Evolutionary conservation across 768 basidiomycete species (phyloP), one percentile per base, ranked within the genome.

Genomic region (Phaeotremella skinneri): DNA sequence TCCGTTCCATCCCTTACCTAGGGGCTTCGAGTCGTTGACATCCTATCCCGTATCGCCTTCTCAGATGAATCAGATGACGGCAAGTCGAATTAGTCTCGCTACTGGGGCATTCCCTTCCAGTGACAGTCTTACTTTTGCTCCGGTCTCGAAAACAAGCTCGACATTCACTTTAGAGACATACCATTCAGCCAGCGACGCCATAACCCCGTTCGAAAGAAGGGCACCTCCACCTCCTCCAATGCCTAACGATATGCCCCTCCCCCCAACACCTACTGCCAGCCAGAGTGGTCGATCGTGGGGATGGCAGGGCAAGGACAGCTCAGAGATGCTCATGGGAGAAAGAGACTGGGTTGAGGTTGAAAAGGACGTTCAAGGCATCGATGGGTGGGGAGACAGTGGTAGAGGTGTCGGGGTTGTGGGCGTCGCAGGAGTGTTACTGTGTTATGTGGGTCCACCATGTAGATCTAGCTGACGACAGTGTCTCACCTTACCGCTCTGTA

Each of bases 201-300:
- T 27, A 31, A 31, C 51, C 23, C 34, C 41, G n/a, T 26, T 1
- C 14, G 43, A 56, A 0, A 51, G 58, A 14, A 31, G 72, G 59
- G 62, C 72, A 9, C 67, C 72, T 5, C 72, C 69, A 1, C 72
- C 72, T 2, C 72, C 69, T 1, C 72, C 72, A 1, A 60, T 73
- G 51, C 72, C 72, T 0, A 48, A 53, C 4, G 56, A 52, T 34
- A 63, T 73, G 63, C 72, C 72, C 13, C 51, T 73, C 1, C 72
- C 72, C 1, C 72, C 72, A 3, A 73, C 72, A 2, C 72, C 72
- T 0, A 68, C 62, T 3, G 31, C 49, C 1, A 60, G 11, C 64
- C 58, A 23, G 64, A 58, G 31, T 58, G 43, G 25, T 43, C 37
- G 43, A 58, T 27, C 47, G 37, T 29, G 39, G 53, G 23, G 6